Evolutionary conservation across 306 rosid species (phyloP).

Genomic region (Pterocarpus macrocarpus): DNA sequence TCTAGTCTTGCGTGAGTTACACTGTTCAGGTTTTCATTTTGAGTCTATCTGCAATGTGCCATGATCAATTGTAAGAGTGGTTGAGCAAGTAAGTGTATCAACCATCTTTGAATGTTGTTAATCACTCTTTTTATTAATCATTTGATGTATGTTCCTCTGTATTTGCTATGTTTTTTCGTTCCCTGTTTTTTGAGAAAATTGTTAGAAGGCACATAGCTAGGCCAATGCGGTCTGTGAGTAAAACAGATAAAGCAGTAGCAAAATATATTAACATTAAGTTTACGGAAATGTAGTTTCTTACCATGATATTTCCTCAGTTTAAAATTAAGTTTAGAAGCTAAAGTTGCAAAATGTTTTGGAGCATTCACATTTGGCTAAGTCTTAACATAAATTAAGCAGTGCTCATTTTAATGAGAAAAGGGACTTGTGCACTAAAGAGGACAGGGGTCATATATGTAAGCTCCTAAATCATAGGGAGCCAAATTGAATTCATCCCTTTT

Average conservation of each 20-base stretch:
- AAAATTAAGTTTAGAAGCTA: constrained; percentile 4
- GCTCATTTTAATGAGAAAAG: not conserved
- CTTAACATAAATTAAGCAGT: not conserved
- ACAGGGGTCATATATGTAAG: constrained; percentile 5
- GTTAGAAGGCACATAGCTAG: not conserved
- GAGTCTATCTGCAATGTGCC: not conserved
- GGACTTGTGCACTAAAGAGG: not conserved
- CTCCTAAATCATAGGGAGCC: not conserved
- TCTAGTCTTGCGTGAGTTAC: not conserved
- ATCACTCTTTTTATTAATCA: not conserved
- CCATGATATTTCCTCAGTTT: not conserved
- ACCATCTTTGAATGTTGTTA: constrained; percentile 7
- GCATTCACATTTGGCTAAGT: not conserved
- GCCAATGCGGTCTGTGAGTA: constrained; percentile 1
- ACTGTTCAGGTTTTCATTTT: not conserved
- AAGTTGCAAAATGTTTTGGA: constrained; percentile 12
- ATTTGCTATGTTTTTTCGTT: not conserved
- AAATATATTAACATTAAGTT: not conserved
- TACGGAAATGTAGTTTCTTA: not conserved
- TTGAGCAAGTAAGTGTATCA: not conserved
- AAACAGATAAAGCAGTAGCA: constrained; percentile 9
- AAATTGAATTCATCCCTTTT: not conserved
- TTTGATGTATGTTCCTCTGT: not conserved
- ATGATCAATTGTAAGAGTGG: not conserved
- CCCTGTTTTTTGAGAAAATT: not conserved